Evolutionary conservation across 208 protist genomes (phyloP).

Genomic region (Trypanosoma brucei): DNA sequence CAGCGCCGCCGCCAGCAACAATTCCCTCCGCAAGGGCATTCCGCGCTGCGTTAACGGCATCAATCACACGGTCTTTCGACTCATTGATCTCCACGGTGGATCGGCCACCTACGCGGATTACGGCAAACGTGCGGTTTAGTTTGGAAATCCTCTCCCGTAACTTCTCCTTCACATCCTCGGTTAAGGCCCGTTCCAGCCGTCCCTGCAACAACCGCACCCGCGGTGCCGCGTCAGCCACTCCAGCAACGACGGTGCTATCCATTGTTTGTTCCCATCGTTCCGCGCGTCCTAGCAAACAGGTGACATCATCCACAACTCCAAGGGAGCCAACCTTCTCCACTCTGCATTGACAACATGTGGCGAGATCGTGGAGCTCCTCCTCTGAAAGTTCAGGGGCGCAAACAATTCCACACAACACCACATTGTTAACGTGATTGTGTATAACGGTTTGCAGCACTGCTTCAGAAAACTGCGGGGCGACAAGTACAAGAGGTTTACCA

Average conservation of each 20-base stretch:
- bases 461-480: slow-evolving; percentile 68
- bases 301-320: slow-evolving; percentile 50
- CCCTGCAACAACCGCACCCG: slow-evolving; percentile 93
- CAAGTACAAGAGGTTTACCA: slow-evolving; percentile 60
- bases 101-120: slow-evolving; percentile 97
- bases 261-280: slow-evolving; percentile 87
- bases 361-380: slow-evolving; percentile 99
- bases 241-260: slow-evolving; percentile 96
- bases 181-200: slow-evolving; percentile 81
- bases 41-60: slow-evolving; percentile 98
- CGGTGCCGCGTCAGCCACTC: slow-evolving; percentile 64
- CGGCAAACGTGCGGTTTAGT: slow-evolving; percentile 85
- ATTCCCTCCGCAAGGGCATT: slow-evolving; percentile 99
- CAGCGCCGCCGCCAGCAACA: slow-evolving; percentile 96
- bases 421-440: slow-evolving; percentile 96
- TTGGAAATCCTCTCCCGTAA: slow-evolving; percentile 93
- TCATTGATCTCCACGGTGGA: slow-evolving; percentile 98
- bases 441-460: slow-evolving; percentile 72
- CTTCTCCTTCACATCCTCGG: slow-evolving; percentile 95
- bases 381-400: slow-evolving; percentile 96
- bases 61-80: slow-evolving; percentile 98
- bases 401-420: slow-evolving; percentile 86
- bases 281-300: slow-evolving; percentile 59
- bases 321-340: slow-evolving; percentile 88
- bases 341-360: slow-evolving; percentile 93